A percentile compares a stretch with the other conserved stretches of the same genome.
phyloP scores from a whole-genome alignment of 371 early-diverging fungal species.

The Mortierella sp. region DNA sequence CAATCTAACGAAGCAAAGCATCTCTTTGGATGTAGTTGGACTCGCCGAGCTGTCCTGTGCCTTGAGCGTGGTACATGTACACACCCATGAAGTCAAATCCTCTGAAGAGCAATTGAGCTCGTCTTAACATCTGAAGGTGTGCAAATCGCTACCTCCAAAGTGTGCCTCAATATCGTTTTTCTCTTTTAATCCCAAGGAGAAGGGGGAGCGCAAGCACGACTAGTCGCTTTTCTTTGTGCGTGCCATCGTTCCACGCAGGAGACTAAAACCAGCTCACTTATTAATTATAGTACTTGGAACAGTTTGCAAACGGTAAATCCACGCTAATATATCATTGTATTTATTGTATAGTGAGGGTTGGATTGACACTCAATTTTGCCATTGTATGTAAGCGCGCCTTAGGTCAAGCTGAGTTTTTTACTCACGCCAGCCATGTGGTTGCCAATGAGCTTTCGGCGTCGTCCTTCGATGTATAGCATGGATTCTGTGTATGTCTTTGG shows the following conservation, averaged over 20 bases:
- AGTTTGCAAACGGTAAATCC: slow-evolving; percentile 64
- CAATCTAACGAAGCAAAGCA: slow-evolving; percentile 18
- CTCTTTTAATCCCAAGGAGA: not conserved
- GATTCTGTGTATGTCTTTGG: slow-evolving; percentile 84
- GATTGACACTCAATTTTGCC: no score
- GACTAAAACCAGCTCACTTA: not conserved
- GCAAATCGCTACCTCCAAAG: not conserved
- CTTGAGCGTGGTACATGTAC: slow-evolving; percentile 19
- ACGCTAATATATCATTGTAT: not conserved
- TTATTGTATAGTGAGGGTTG: no score
- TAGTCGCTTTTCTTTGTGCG: not conserved
- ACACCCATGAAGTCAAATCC: slow-evolving; percentile 18
- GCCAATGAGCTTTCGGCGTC: slow-evolving; percentile 60
- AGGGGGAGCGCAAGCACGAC: not conserved
- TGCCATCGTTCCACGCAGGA: not conserved
- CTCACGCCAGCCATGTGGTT: slow-evolving; percentile 31
- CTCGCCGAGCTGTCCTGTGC: slow-evolving; percentile 42
- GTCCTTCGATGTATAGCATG: slow-evolving; percentile 80
- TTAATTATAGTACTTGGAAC: slow-evolving; percentile 73
- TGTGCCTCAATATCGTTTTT: not conserved
- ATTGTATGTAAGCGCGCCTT: no score
- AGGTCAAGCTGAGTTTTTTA: slow-evolving; percentile 1
- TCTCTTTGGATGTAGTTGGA: slow-evolving; percentile 28
- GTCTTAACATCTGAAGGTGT: not conserved
- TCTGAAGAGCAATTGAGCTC: not conserved